Base-by-base conservation (phyloP, 352 stramenopile genomes). In the Globisporangium lucens region DNA sequence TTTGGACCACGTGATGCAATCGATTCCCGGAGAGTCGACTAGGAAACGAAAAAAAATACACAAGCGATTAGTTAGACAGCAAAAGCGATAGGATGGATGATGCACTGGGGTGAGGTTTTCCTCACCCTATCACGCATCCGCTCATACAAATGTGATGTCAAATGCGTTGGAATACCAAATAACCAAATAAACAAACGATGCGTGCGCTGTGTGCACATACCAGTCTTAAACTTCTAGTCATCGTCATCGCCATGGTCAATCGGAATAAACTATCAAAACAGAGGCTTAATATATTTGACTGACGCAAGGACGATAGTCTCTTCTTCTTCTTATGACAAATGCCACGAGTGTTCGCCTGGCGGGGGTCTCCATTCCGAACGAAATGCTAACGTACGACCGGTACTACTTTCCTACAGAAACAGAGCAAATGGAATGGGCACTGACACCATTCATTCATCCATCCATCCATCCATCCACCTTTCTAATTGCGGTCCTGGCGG, bases 401-500 rank as follows among this genome's bases (percentile, higher is more conserved):
- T 47, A 47, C 41, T 47, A 47, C 41, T 47, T 47, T 47, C 41
- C 52, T 58, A 58, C 52, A 38, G 27, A 58, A 36, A 58, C 52
- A 43, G 17, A 59, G 41, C 53, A 59, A 10, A 59, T 27, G 22
- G 53, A n/a, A 15, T n/a, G 27, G 36, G 1, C 9, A 43, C 10
- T 43, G 4, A 6, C 6, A 4, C 41, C 15, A 20, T 8, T 15
- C 29, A 38, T 17, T 10, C 52, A 58, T 30, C 17, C 7, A 24
- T 10, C 41, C 15, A 20, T 8, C 13, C 29, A 43, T 43, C 36
- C 36, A 43, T 43, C 53, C 53, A 30, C 22, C 49, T 56, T 12
- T 41, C 53, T 59, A 59, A 41, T 59, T 80, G 68, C 72, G 79
- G 62, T 83, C 75, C 59, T 83, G 75, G 68, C 72, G 79, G 62